phyloP scores from a whole-genome alignment of 2,329 filamentous ascomycete genomes.

The Verticillium klebahnii region DNA sequence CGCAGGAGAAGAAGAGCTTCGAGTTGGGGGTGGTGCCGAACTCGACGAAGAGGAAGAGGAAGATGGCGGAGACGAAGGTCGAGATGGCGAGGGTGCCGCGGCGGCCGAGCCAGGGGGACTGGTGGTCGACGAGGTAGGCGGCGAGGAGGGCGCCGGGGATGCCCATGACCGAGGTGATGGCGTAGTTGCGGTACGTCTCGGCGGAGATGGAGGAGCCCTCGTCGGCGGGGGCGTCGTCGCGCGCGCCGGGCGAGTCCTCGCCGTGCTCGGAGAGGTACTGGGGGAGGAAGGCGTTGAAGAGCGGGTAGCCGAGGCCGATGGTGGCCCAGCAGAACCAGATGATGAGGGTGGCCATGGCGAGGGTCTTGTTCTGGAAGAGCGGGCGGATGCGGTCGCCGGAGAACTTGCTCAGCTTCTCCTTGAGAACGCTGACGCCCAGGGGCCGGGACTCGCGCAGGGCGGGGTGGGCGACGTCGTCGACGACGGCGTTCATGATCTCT shows the following conservation, averaged over 20 bases:
- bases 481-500: slow-evolving; percentile 58
- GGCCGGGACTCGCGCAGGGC: slow-evolving; percentile 3
- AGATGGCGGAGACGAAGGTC: slow-evolving; percentile 62
- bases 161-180: slow-evolving; percentile 72
- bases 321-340: slow-evolving; percentile 79
- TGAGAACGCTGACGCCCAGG: slow-evolving; percentile 36
- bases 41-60: slow-evolving; percentile 63
- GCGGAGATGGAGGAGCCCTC: slow-evolving; percentile 29
- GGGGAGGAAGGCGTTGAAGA: slow-evolving; percentile 89
- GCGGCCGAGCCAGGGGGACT: slow-evolving; percentile 60
- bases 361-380: slow-evolving; percentile 53
- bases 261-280: slow-evolving; percentile 63
- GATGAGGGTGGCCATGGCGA: slow-evolving; percentile 45
- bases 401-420: slow-evolving; percentile 59
- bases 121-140: slow-evolving; percentile 64
- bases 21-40: slow-evolving; percentile 50
- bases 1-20: slow-evolving; percentile 62
- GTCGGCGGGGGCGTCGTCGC: slow-evolving; percentile 21
- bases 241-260: slow-evolving; percentile 12
- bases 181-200: slow-evolving; percentile 72
- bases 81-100: slow-evolving; percentile 67
- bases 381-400: slow-evolving; percentile 63
- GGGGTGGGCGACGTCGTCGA: slow-evolving; percentile 13
- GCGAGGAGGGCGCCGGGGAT: slow-evolving; percentile 74
- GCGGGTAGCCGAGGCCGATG: slow-evolving; percentile 81